phyloP scores from a whole-genome alignment of 148 eudicot genomes.

The Talinum fruticosum region DNA sequence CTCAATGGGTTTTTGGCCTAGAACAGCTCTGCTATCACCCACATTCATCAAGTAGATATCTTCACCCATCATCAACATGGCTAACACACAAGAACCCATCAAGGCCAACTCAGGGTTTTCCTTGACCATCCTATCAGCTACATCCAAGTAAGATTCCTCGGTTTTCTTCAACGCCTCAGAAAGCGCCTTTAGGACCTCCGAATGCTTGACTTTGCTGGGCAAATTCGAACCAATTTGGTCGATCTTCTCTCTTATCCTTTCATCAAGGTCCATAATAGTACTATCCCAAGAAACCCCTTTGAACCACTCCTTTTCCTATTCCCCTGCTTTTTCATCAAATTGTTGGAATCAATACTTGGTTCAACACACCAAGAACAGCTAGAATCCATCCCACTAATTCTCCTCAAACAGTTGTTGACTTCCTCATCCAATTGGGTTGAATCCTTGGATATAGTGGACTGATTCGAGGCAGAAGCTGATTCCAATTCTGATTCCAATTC shows the following conservation, averaged over 20 bases:
- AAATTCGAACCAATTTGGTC: slow-evolving; percentile 29
- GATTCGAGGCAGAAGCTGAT: slow-evolving; percentile 19
- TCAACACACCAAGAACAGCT: slow-evolving; percentile 13
- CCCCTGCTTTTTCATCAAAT: slow-evolving; percentile 55
- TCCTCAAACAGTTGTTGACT: slow-evolving; percentile 8
- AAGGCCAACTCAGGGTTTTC: slow-evolving; percentile 87
- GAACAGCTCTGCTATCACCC: slow-evolving; percentile 87
- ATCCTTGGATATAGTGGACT: slow-evolving; percentile 29
- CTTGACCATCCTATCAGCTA: slow-evolving; percentile 72
- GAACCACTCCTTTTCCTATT: background rate
- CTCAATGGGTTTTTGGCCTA: slow-evolving; percentile 69
- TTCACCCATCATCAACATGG: slow-evolving; percentile 88
- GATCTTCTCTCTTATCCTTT: slow-evolving; percentile 59
- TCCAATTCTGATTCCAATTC: slow-evolving; percentile 18
- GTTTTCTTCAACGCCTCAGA: slow-evolving; percentile 75
- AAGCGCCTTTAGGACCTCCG: slow-evolving; percentile 69
- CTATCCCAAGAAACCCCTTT: slow-evolving; percentile 3
- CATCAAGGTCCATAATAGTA: slow-evolving; percentile 62
- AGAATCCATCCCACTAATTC: slow-evolving; percentile 14
- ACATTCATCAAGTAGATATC: slow-evolving; percentile 91
- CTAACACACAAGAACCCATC: slow-evolving; percentile 97
- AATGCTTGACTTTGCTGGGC: slow-evolving; percentile 38
- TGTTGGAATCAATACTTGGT: background rate
- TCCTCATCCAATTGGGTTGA: slow-evolving; percentile 22
- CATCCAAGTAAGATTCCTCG: slow-evolving; percentile 74